Evolutionary conservation across 495 filamentous ascomycete species (phyloP).

Genomic region (Tuber melanosporum): DNA sequence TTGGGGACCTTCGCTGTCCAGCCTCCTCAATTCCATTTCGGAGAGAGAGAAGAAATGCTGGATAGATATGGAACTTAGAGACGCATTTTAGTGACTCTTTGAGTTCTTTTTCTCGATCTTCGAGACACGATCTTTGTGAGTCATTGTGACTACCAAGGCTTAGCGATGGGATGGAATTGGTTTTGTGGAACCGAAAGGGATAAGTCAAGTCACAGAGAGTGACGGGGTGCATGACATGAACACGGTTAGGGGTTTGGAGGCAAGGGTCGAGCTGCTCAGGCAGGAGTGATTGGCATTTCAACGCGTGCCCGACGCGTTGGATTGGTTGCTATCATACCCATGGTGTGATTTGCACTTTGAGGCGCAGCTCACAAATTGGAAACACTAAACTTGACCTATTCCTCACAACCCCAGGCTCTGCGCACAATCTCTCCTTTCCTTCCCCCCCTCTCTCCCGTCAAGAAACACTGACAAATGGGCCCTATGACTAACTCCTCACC

Average conservation of each 20-base stretch:
- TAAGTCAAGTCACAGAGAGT: conserved; percentile 3
- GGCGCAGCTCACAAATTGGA: neutral
- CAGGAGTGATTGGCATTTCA: neutral
- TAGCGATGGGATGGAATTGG: neutral
- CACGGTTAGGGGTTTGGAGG: neutral
- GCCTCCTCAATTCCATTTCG: neutral
- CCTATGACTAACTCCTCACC: conserved; percentile 4
- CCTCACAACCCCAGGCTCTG: neutral
- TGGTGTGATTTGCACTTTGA: neutral
- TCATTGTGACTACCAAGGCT: neutral
- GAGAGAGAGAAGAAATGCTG: neutral
- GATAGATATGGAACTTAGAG: conserved; percentile 1
- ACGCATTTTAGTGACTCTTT: conserved; percentile 1
- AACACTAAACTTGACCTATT: neutral
- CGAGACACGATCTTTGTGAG: neutral
- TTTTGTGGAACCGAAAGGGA: neutral
- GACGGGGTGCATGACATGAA: neutral
- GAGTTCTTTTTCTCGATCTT: neutral
- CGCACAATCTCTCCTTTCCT: neutral
- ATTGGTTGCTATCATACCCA: neutral
- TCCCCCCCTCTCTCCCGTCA: neutral
- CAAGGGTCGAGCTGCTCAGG: neutral
- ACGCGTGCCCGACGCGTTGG: neutral
- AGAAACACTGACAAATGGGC: neutral
- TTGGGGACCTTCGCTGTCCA: conserved; percentile 1